Evolutionary conservation across 2,329 filamentous ascomycete genomes (phyloP).

Genomic region (Ophiosphaerella korrae): DNA sequence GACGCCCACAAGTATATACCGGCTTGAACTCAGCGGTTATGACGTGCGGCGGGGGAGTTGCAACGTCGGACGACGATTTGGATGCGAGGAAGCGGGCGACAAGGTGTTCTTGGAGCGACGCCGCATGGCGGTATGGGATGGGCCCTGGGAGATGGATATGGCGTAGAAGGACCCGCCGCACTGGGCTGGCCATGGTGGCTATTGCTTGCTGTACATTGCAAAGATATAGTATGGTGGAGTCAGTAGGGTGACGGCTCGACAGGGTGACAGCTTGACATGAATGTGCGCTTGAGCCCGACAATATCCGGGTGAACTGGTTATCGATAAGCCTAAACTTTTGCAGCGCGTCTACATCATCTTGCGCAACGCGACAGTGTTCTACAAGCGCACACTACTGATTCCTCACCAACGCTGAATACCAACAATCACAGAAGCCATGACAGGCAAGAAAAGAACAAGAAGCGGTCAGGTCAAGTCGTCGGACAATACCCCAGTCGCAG

Average conservation of each 20-base stretch:
- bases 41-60: conserved; percentile 66
- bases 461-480: conserved; percentile 28
- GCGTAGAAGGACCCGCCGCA: conserved; percentile 59
- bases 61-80: conserved; percentile 56
- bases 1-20: conserved; percentile 87
- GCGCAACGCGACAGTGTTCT: background rate
- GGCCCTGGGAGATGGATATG: conserved; percentile 64
- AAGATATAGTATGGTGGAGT: conserved; percentile 1
- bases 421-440: conserved; percentile 10
- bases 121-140: conserved; percentile 61
- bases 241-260: no score
- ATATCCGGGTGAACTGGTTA: conserved; percentile 3
- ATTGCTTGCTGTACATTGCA: conserved; percentile 4
- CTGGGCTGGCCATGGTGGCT: conserved; percentile 33
- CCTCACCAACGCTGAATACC: background rate
- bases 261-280: no score
- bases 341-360: conserved; percentile 7
- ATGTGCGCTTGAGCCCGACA: conserved; percentile 3
- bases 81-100: conserved; percentile 63
- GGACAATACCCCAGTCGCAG: conserved; percentile 5
- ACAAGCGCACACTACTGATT: background rate
- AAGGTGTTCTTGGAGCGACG: conserved; percentile 62
- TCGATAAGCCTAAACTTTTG: conserved; percentile 23
- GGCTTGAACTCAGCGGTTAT: conserved; percentile 82
- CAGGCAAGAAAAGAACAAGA: conserved; percentile 32